phyloP scores from a whole-genome alignment of 2,329 filamentous ascomycete species.

The Rugonectria rugulosa region DNA sequence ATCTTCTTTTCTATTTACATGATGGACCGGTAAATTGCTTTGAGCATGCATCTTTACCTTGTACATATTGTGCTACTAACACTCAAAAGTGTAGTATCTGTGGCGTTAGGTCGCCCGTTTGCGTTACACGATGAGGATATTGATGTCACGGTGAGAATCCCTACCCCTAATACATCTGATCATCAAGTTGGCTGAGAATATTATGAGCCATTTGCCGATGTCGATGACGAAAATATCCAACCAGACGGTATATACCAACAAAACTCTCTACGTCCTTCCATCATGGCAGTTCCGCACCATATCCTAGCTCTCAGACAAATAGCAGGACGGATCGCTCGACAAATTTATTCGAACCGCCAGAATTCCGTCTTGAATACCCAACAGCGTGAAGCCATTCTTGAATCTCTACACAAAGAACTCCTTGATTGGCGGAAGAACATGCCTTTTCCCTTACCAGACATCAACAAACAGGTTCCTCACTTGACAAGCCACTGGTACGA shows the following conservation, averaged over 20 bases:
- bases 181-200: not conserved
- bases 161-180: too few relatives aligned
- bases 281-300: constrained; percentile 51
- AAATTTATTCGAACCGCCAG: constrained; percentile 45
- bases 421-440: constrained; percentile 53
- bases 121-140: constrained; percentile 56
- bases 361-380: constrained; percentile 23
- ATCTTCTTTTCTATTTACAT: constrained; percentile 57
- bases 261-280: constrained; percentile 41
- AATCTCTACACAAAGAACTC: constrained; percentile 49
- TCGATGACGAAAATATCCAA: constrained; percentile 46
- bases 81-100: constrained; percentile 48
- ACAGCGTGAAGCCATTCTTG: constrained; percentile 44
- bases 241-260: constrained; percentile 29
- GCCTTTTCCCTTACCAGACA: constrained; percentile 52
- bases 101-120: constrained; percentile 53
- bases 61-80: not conserved
- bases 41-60: not conserved
- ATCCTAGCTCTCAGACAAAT: constrained; percentile 51
- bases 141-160: constrained; percentile 44
- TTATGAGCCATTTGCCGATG: constrained; percentile 45
- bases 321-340: constrained; percentile 48
- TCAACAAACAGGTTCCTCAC: constrained; percentile 50
- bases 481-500: constrained; percentile 55
- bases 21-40: constrained; percentile 52